Percentiles rank a stretch among this genome's conserved stretches.
phyloP scores from a whole-genome alignment of 106 monocot genomes.

The Acanthochlamys bracteata region DNA sequence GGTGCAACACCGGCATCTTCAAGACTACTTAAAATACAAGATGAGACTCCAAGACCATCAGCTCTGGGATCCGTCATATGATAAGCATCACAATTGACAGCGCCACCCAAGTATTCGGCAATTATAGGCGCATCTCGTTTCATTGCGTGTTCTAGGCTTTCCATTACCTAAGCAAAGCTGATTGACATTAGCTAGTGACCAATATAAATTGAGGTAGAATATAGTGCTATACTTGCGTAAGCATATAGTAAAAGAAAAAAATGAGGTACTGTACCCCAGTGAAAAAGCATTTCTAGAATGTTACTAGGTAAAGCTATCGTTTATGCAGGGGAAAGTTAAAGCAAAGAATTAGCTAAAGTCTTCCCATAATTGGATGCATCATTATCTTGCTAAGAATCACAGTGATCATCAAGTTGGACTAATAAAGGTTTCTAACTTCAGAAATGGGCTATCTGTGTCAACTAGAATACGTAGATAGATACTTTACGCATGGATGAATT shows the following conservation, averaged over 20 bases:
- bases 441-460: too few relatives aligned
- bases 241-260: background rate
- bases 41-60: constrained; percentile 94
- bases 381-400: too few relatives aligned
- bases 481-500: too few relatives aligned
- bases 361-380: background rate
- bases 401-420: too few relatives aligned
- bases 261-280: background rate
- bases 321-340: background rate
- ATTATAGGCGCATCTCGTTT: constrained; percentile 89
- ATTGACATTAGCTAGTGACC: background rate
- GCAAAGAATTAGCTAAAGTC: background rate
- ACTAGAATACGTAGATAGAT: too few relatives aligned
- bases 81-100: constrained; percentile 98
- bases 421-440: too few relatives aligned
- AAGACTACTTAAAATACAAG: constrained; percentile 77
- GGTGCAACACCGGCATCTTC: constrained; percentile 88
- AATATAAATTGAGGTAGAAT: background rate
- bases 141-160: constrained; percentile 95
- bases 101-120: constrained; percentile 95
- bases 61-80: constrained; percentile 98
- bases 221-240: background rate
- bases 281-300: background rate
- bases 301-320: background rate
- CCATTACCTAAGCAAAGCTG: constrained; percentile 51